These are phyloP conservation scores for Aphanomyces invadans DNA, from an alignment of 352 stramenopile genomes.

Conservation along the genomic window DNA sequence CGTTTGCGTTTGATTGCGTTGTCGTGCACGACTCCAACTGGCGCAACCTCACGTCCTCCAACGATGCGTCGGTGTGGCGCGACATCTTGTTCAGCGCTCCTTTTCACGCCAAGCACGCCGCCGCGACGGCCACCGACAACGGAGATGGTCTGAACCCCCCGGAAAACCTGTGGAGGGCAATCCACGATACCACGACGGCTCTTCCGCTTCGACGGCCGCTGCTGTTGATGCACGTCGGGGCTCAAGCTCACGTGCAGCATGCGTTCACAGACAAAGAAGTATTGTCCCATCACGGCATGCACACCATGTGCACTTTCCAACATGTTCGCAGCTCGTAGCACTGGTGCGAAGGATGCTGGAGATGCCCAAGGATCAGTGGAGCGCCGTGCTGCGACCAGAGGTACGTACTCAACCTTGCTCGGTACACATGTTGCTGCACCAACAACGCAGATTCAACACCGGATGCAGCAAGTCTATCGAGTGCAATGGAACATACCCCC, in stretches of 20 bases:
- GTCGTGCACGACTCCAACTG: constrained; percentile 13
- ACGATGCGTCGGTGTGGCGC: neutral
- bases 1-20: constrained; percentile 1
- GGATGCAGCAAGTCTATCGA: constrained; percentile 67
- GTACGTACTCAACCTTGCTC: too few species aligned
- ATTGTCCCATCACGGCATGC: too few species aligned
- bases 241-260: neutral
- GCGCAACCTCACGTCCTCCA: neutral
- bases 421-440: too few species aligned
- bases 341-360: constrained; percentile 5
- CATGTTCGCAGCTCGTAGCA: neutral
- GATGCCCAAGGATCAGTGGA: constrained; percentile 9
- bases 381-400: neutral
- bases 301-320: too few species aligned
- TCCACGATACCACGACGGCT: constrained; percentile 7
- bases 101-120: constrained; percentile 40
- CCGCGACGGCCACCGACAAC: constrained; percentile 30
- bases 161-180: constrained; percentile 17
- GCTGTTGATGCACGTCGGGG: constrained; percentile 2
- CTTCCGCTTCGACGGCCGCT: constrained; percentile 19
- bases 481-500: constrained; percentile 45
- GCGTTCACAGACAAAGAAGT: constrained; percentile 14
- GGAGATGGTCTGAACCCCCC: constrained; percentile 13
- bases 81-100: neutral
- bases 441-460: constrained; percentile 32